These are phyloP conservation scores for Jaenimonas drosophilae DNA, from an alignment of 208 protist species.

Conservation along the genomic window DNA sequence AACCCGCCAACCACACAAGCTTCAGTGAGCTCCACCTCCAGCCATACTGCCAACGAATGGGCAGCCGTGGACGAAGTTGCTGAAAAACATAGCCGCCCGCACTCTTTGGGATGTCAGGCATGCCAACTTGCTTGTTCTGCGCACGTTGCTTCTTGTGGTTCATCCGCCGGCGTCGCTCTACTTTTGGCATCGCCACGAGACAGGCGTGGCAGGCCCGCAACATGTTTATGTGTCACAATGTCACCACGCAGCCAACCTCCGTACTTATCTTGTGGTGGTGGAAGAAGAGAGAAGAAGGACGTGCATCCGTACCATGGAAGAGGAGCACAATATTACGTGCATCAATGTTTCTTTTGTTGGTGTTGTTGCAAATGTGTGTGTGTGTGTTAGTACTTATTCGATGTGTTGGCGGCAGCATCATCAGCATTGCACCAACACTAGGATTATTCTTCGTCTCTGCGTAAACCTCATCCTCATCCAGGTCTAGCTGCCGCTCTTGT, in stretches of 20 bases:
- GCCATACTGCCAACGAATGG: conserved; percentile 75
- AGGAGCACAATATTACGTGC: too few species aligned
- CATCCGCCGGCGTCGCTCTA: conserved; percentile 48
- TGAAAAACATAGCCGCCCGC: conserved; percentile 76
- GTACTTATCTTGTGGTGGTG: conserved; percentile 1
- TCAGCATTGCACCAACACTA: too few species aligned
- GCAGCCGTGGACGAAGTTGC: conserved; percentile 64
- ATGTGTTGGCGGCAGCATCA: too few species aligned
- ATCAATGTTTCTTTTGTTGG: too few species aligned
- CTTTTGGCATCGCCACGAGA: conserved; percentile 22
- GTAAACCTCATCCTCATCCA: too few species aligned
- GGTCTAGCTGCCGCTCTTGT: conserved; percentile 6
- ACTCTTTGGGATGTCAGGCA: conserved; percentile 72
- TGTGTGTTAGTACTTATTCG: too few species aligned
- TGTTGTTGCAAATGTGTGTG: too few species aligned
- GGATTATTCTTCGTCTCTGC: too few species aligned
- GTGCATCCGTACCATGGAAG: too few species aligned
- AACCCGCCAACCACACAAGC: conserved; percentile 35
- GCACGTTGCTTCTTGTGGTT: conserved; percentile 12
- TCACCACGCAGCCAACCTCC: conserved; percentile 13
- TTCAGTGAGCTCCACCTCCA: conserved; percentile 74
- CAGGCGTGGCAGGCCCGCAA: conserved; percentile 1
- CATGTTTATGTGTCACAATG: not conserved
- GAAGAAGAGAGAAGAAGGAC: not conserved
- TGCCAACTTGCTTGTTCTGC: conserved; percentile 13